A percentile compares a stretch with the other conserved stretches of the same genome.
Evolutionary conservation across 305 asterid species (phyloP).

Genomic region (Petunia hybrid): DNA sequence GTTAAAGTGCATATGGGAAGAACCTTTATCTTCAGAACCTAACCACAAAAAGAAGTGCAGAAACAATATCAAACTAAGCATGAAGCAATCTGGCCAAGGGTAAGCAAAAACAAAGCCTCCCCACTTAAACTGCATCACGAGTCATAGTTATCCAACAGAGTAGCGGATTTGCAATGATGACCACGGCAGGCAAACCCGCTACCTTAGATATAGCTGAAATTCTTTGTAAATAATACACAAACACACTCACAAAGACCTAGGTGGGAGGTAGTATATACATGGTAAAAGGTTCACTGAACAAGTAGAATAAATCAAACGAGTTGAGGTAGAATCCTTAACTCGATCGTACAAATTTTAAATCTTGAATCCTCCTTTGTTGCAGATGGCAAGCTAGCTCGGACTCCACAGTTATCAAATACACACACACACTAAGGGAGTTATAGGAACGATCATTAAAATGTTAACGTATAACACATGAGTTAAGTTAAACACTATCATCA

Average conservation of each 20-base stretch:
- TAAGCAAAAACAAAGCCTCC: not conserved
- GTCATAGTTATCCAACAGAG: conserved; percentile 19
- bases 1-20: conserved; percentile 31
- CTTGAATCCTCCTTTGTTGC: too few relatives aligned
- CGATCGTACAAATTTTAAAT: too few relatives aligned
- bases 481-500: not conserved
- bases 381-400: too few relatives aligned
- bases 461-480: too few relatives aligned
- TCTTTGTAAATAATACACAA: not conserved
- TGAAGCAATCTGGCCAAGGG: not conserved
- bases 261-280: too few relatives aligned
- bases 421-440: too few relatives aligned
- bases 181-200: not conserved
- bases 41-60: not conserved
- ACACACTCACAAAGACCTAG: not conserved
- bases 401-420: too few relatives aligned
- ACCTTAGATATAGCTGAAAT: not conserved
- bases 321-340: too few relatives aligned
- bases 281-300: too few relatives aligned
- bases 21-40: conserved; percentile 33
- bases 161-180: not conserved
- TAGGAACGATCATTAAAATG: too few relatives aligned
- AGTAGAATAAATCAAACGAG: too few relatives aligned
- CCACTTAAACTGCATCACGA: not conserved
- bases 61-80: conserved; percentile 27